Conservation (phyloP, 768 basidiomycete species). For the Boletus sp. region DNA sequence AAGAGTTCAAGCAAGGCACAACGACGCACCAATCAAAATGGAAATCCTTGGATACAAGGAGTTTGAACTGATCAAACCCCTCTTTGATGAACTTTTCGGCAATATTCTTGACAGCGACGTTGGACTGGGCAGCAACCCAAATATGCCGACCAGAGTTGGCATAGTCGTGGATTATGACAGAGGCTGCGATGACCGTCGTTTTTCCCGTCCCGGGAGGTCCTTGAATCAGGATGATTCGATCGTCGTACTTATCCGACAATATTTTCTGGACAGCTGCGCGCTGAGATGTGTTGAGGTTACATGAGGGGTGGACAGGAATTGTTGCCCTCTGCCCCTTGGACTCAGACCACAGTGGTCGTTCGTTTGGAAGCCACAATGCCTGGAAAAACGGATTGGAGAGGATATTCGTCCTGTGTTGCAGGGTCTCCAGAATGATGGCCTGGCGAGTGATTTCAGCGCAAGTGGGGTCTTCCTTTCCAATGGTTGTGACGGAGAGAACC, state of each 20-base stretch:
- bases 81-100: constrained; percentile 41
- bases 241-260: constrained; percentile 20
- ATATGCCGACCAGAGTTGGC: constrained; percentile 18
- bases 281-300: constrained; percentile 29
- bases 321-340: not conserved
- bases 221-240: constrained; percentile 29
- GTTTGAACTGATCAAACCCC: constrained; percentile 35
- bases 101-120: constrained; percentile 54
- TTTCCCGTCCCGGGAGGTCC: constrained; percentile 47
- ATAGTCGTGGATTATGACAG: constrained; percentile 24
- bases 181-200: constrained; percentile 42
- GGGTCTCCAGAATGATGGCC: constrained; percentile 17
- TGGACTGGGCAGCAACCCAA: constrained; percentile 49
- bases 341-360: constrained; percentile 16
- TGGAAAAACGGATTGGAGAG: constrained; percentile 25
- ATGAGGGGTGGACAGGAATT: constrained; percentile 1
- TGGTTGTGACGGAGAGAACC: constrained; percentile 41
- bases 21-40: constrained; percentile 43
- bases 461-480: constrained; percentile 56
- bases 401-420: constrained; percentile 20
- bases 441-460: constrained; percentile 44
- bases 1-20: not conserved
- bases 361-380: constrained; percentile 27
- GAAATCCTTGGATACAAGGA: constrained; percentile 48
- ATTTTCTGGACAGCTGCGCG: constrained; percentile 28